Conservation (phyloP, 1,139 yeast genomes). For the Suhomyces coccinellae region DNA sequence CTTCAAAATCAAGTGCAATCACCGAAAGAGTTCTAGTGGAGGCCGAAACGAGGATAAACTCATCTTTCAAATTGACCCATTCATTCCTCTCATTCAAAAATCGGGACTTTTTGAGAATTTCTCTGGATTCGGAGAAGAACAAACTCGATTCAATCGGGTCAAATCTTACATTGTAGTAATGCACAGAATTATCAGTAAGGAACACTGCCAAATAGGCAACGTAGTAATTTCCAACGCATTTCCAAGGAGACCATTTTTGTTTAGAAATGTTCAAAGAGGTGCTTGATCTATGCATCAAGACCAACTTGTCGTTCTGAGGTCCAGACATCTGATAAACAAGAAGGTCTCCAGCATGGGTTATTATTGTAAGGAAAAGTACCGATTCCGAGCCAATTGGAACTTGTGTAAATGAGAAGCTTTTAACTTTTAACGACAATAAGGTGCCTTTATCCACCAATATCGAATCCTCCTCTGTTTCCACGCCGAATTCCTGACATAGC, state of each 20-base stretch:
- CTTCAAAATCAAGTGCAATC: constrained; percentile 1
- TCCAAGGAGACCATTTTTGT: constrained; percentile 28
- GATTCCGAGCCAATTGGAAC: constrained; percentile 15
- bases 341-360: constrained; percentile 21
- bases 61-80: constrained; percentile 5
- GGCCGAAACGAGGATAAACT: constrained; percentile 9
- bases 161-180: constrained; percentile 11
- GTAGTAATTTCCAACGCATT: constrained; percentile 2
- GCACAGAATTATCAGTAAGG: constrained; percentile 22
- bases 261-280: constrained; percentile 17
- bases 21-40: constrained; percentile 12
- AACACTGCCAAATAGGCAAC: constrained; percentile 17
- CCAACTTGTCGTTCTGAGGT: constrained; percentile 13
- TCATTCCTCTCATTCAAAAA: constrained; percentile 9
- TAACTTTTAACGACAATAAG: constrained; percentile 27
- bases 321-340: constrained; percentile 22
- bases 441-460: constrained; percentile 16
- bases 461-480: constrained; percentile 15
- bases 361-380: constrained; percentile 17
- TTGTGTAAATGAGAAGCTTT: constrained; percentile 30
- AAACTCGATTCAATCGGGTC: constrained; percentile 5
- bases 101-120: constrained; percentile 2
- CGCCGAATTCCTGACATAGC: constrained; percentile 24
- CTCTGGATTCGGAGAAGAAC: constrained; percentile 1
- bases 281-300: constrained; percentile 7